These are phyloP conservation scores for Polysphondylium violaceum DNA, from an alignment of 78 protist species.

Conservation along the genomic window DNA sequence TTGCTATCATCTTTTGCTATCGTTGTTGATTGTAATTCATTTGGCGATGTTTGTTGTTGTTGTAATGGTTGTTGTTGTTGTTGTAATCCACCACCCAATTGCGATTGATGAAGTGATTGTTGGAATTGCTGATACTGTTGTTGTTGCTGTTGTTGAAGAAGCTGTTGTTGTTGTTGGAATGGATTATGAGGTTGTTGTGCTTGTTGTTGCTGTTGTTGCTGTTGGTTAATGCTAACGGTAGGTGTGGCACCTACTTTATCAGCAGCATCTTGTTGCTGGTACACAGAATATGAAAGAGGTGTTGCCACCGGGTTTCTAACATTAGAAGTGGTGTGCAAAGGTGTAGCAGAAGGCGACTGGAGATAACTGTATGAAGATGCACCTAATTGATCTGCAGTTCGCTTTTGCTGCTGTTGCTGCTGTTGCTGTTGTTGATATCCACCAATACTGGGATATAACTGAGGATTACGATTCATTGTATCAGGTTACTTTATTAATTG, in stretches of 20 bases:
- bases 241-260: not conserved
- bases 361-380: not conserved
- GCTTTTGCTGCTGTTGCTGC: not conserved
- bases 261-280: not conserved
- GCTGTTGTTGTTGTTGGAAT: not conserved
- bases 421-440: not conserved
- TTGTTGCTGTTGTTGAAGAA: not conserved
- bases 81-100: no score
- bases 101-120: not conserved
- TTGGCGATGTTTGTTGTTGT: not conserved
- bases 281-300: not conserved
- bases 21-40: not conserved
- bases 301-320: not conserved
- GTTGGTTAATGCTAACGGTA: not conserved
- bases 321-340: not conserved
- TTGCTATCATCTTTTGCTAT: not conserved
- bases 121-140: not conserved
- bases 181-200: no score
- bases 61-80: not conserved
- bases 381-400: not conserved
- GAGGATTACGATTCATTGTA: not conserved
- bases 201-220: not conserved
- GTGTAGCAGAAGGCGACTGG: not conserved
- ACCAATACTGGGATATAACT: not conserved
- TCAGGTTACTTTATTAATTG: not conserved